Evolutionary conservation across 2,329 filamentous ascomycete species (phyloP).

Genomic region (Aspergillus aculeatus): DNA sequence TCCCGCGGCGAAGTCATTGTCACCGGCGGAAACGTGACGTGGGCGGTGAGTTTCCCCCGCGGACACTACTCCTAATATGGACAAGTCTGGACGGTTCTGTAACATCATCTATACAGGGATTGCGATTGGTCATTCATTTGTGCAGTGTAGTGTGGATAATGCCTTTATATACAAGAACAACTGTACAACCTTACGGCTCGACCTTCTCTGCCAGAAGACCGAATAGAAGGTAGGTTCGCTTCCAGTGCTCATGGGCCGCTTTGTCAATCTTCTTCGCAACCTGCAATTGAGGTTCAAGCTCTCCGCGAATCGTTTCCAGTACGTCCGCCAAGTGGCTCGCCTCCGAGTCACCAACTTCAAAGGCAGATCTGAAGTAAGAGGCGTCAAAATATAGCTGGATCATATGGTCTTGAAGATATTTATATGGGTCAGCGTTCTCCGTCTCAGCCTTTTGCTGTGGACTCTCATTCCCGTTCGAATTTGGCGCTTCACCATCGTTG

Average conservation of each 20-base stretch:
- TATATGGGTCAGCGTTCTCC: conserved; percentile 1
- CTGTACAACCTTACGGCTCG: neutral
- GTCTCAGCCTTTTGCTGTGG: neutral
- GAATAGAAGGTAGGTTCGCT: conserved; percentile 77
- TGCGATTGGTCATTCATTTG: neutral
- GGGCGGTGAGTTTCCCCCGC: conserved; percentile 25
- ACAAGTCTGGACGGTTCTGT: neutral
- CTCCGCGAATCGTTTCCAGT: conserved; percentile 45
- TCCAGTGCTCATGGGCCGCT: conserved; percentile 74
- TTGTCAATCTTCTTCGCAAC: conserved; percentile 58
- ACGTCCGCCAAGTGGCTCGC: conserved; percentile 44
- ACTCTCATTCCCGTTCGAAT: conserved; percentile 8
- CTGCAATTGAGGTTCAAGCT: conserved; percentile 51
- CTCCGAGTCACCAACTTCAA: conserved; percentile 17
- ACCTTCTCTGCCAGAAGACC: conserved; percentile 60
- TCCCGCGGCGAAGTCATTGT: conserved; percentile 27
- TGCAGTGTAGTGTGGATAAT: neutral
- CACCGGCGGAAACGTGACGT: conserved; percentile 26
- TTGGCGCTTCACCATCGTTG: conserved; percentile 3
- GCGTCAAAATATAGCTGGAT: conserved; percentile 41
- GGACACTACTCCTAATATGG: conserved; percentile 8
- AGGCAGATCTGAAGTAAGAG: conserved; percentile 32
- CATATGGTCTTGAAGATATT: conserved; percentile 32
- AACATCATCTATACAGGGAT: neutral
- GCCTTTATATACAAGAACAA: conserved; percentile 1